These are phyloP conservation scores for Suillus discolor DNA, from an alignment of 768 basidiomycete species.

Conservation along the genomic window DNA sequence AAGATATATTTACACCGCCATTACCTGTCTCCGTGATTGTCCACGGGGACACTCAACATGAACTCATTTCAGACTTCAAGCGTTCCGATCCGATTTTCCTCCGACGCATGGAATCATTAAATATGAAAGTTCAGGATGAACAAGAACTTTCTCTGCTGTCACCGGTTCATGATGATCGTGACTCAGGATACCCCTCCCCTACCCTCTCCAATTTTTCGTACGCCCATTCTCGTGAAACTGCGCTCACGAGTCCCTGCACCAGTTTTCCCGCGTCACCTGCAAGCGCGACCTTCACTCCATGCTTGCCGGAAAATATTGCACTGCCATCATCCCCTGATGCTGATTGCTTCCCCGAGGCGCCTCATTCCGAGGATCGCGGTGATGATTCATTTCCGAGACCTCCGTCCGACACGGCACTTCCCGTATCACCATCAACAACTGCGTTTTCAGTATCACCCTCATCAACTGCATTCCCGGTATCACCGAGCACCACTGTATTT, in stretches of 20 bases:
- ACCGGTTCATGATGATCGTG: constrained; percentile 21
- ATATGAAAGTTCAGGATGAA: constrained; percentile 11
- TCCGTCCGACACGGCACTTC: constrained; percentile 11
- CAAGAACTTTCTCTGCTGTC: constrained; percentile 20
- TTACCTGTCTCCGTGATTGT: constrained; percentile 34
- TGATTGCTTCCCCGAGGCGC: constrained; percentile 14
- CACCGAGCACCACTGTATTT: constrained; percentile 10
- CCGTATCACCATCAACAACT: constrained; percentile 1
- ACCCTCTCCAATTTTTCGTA: constrained; percentile 31
- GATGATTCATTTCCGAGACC: constrained; percentile 1
- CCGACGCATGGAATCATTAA: constrained; percentile 6
- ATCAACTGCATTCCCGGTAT: constrained; percentile 2
- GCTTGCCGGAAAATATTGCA: constrained; percentile 26
- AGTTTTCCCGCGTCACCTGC: constrained; percentile 27
- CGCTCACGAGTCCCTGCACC: constrained; percentile 23
- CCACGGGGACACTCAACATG: constrained; percentile 31
- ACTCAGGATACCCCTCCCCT: constrained; percentile 29
- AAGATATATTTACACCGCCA: constrained; percentile 25
- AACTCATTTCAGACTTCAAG: constrained; percentile 20
- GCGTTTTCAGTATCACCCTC: constrained; percentile 12
- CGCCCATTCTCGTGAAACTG: constrained; percentile 28
- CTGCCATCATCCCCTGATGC: constrained; percentile 28
- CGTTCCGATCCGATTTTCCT: constrained; percentile 10
- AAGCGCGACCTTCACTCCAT: constrained; percentile 22
- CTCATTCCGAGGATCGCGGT: neutral